phyloP scores from a whole-genome alignment of 1,139 yeast species.

The Yamadazyma trypodendri region DNA sequence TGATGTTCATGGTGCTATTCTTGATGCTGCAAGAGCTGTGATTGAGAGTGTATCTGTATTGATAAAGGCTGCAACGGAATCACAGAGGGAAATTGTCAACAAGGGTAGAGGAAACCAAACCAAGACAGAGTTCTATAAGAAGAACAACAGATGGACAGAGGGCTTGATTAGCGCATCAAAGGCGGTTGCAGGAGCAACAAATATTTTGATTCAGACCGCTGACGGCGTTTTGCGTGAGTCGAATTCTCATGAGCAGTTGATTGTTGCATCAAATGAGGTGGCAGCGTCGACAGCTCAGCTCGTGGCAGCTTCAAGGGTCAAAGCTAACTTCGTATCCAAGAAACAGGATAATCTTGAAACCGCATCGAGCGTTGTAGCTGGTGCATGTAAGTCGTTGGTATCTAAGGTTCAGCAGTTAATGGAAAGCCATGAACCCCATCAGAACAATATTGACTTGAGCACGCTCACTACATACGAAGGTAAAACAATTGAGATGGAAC shows the following conservation, averaged over 20 bases:
- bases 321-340: slow-evolving; percentile 73
- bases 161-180: slow-evolving; percentile 90
- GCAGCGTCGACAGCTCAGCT: slow-evolving; percentile 92
- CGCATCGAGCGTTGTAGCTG: slow-evolving; percentile 67
- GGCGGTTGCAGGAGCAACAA: slow-evolving; percentile 84
- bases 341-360: slow-evolving; percentile 73
- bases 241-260: slow-evolving; percentile 77
- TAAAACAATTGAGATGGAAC: slow-evolving; percentile 88
- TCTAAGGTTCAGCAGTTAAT: slow-evolving; percentile 64
- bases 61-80: slow-evolving; percentile 74
- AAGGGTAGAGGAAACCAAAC: slow-evolving; percentile 67
- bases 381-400: slow-evolving; percentile 74
- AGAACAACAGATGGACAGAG: slow-evolving; percentile 92
- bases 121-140: slow-evolving; percentile 77
- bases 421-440: slow-evolving; percentile 32
- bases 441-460: slow-evolving; percentile 62
- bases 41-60: slow-evolving; percentile 75
- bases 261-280: slow-evolving; percentile 89
- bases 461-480: slow-evolving; percentile 77
- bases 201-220: slow-evolving; percentile 75
- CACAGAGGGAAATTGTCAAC: slow-evolving; percentile 80
- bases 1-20: slow-evolving; percentile 74
- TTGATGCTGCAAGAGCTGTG: slow-evolving; percentile 78
- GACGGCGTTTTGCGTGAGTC: slow-evolving; percentile 71
- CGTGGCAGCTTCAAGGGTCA: slow-evolving; percentile 89